Percentiles rank a stretch among this genome's conserved stretches.
Conservation (phyloP, 495 filamentous ascomycete genomes). For the Pyrenula aspistea region DNA sequence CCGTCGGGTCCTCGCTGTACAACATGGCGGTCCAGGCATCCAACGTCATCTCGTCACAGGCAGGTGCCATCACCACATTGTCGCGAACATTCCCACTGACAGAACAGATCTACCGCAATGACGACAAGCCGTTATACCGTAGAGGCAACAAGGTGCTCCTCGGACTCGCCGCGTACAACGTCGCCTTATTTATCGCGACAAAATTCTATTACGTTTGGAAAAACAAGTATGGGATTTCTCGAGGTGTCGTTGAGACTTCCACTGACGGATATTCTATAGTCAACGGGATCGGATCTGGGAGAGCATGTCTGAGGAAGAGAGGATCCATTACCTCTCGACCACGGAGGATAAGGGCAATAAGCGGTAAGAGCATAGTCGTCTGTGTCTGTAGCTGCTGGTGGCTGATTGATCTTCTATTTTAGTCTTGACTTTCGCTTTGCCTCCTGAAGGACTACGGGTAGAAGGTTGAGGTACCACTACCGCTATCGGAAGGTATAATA, state of each 20-base stretch:
- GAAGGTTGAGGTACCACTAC: no score
- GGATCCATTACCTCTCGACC: constrained; percentile 47
- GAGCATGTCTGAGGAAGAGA: constrained; percentile 48
- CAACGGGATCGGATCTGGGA: constrained; percentile 39
- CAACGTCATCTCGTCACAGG: constrained; percentile 39
- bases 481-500: no score
- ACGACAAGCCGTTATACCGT: constrained; percentile 55
- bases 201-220: constrained; percentile 53
- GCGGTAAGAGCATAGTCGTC: constrained; percentile 19
- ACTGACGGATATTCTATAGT: constrained; percentile 2
- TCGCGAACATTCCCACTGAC: no score
- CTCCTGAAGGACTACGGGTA: no score
- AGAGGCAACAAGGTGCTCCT: constrained; percentile 57
- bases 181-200: constrained; percentile 39
- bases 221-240: constrained; percentile 30
- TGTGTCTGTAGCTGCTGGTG: no score
- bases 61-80: no score
- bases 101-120: constrained; percentile 51
- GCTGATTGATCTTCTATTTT: no score
- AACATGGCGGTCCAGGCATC: constrained; percentile 64
- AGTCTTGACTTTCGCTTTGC: no score
- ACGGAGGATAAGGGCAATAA: constrained; percentile 62
- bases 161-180: constrained; percentile 38
- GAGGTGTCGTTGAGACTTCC: neutral
- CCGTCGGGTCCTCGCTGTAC: constrained; percentile 37